These are phyloP conservation scores for Senna tora DNA, from an alignment of 306 rosid species.

Conservation along the genomic window DNA sequence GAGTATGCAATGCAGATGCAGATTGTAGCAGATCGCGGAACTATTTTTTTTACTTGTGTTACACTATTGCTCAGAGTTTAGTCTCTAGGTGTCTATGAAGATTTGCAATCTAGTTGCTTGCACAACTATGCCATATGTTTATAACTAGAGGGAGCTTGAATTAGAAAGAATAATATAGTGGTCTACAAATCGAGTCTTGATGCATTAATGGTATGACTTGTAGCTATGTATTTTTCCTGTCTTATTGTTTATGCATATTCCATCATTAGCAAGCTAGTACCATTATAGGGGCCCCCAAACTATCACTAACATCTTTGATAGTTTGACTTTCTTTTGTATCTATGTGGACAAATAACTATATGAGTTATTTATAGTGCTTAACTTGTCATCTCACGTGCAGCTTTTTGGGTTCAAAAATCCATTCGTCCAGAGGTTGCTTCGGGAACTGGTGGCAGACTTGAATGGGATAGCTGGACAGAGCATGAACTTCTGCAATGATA, in stretches of 20 bases:
- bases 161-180: conserved; percentile 10
- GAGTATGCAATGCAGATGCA: not conserved
- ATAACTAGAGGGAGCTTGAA: not conserved
- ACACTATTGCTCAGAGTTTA: not conserved
- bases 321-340: not conserved
- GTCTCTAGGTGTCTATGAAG: conserved; percentile 1
- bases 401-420: conserved; percentile 90
- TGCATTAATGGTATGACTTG: conserved; percentile 7
- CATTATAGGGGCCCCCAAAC: conserved; percentile 2
- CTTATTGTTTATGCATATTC: not conserved
- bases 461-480: conserved; percentile 57
- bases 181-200: not conserved
- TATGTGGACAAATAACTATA: not conserved
- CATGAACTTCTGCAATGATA: conserved; percentile 39
- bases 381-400: conserved; percentile 47
- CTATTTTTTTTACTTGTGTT: not conserved
- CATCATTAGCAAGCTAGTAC: not conserved
- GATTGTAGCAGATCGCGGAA: not conserved
- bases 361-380: conserved; percentile 27
- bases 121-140: not conserved
- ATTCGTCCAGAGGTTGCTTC: conserved; percentile 72
- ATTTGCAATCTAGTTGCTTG: not conserved
- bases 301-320: conserved; percentile 11
- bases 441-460: conserved; percentile 70
- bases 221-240: conserved; percentile 15